Base-by-base conservation (phyloP, 257 asterid species). In the Rauvolfia tetraphylla region DNA sequence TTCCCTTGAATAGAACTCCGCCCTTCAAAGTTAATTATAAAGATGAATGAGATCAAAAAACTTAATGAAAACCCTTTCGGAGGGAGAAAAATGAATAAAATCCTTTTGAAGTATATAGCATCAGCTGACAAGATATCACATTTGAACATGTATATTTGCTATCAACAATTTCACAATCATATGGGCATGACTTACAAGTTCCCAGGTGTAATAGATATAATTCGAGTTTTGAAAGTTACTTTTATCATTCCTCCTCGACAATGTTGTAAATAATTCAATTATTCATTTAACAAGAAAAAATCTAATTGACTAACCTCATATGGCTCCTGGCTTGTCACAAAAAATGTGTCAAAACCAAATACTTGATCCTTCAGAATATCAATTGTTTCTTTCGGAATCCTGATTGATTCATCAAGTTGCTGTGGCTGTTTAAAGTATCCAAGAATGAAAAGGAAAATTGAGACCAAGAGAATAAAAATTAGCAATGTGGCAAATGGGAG, bases 291-390 rank as follows among this genome's bases (percentile, higher is more conserved):
- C 25, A n/a, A 62, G 25, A n/a, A 49, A 23, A 76, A 4, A 65
- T 76, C 65, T 71, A 78, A 76, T 65, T 75, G 78, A 82, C 96
- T 86, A 82, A 92, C 99, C 87, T 95, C 99, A 83, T 95, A 95
- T 68, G 99, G 98, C 90, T 95, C 98, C 83, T 95, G 97, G 90
- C 92, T 90, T 79, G 97, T 95, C 76, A 95, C 92, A 54, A 95
- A 95, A 88, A 92, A 95, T 13, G 98, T 91, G 83, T 95, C 99
- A 59, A 95, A 95, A 78, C 98, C 93, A 89, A 95, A 95, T 71
- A 95, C 90, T 89, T 92, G 98, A 78, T 95, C 93, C 86, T 85
- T 91, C 75, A 95, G 81, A 81, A 95, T 82, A 17, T 95, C 99
- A 80, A 89, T 85, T 72, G 96, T 92, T 82, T 91, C 97, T 85